Percentiles rank a stretch among this genome's conserved stretches.
Conservation (phyloP, 306 rosid genomes). For the Acacia melanoxylon region DNA sequence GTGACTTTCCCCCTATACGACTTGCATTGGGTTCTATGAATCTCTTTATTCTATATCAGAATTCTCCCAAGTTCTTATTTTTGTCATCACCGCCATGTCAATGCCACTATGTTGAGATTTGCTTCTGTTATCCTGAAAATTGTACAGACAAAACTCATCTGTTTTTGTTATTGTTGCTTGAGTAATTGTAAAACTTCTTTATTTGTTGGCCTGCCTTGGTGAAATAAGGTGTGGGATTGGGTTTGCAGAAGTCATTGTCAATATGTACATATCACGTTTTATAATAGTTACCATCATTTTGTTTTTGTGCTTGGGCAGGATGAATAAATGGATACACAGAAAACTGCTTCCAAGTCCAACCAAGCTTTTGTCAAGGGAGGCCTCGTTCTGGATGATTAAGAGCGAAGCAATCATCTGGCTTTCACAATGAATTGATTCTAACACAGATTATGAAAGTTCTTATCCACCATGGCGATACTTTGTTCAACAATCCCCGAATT, state of each 20-base stretch:
- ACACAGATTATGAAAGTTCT: not conserved
- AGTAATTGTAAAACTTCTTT: slow-evolving; percentile 17
- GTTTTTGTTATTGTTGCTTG: not conserved
- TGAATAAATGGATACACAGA: slow-evolving; percentile 29
- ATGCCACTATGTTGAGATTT: slow-evolving; percentile 1
- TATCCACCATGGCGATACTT: slow-evolving; percentile 8
- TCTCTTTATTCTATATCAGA: not conserved
- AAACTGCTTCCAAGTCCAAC: slow-evolving; percentile 14
- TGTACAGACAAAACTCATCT: not conserved
- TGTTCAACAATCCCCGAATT: slow-evolving; percentile 5
- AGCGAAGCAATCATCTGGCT: slow-evolving; percentile 14
- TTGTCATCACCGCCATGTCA: not conserved
- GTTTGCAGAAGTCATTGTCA: not conserved
- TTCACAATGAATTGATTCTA: slow-evolving; percentile 12
- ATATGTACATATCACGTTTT: not conserved
- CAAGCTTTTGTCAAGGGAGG: not conserved
- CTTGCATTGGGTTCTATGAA: not conserved
- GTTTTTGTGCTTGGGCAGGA: slow-evolving; percentile 51
- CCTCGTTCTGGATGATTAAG: slow-evolving; percentile 23
- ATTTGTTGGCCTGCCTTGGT: slow-evolving; percentile 3
- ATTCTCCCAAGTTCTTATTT: not conserved
- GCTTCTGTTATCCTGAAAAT: slow-evolving; percentile 8
- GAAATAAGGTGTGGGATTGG: not conserved
- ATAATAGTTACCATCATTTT: not conserved
- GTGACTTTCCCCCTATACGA: not conserved